phyloP scores from a whole-genome alignment of 129 eudicot species.

The Calendula officinalis region DNA sequence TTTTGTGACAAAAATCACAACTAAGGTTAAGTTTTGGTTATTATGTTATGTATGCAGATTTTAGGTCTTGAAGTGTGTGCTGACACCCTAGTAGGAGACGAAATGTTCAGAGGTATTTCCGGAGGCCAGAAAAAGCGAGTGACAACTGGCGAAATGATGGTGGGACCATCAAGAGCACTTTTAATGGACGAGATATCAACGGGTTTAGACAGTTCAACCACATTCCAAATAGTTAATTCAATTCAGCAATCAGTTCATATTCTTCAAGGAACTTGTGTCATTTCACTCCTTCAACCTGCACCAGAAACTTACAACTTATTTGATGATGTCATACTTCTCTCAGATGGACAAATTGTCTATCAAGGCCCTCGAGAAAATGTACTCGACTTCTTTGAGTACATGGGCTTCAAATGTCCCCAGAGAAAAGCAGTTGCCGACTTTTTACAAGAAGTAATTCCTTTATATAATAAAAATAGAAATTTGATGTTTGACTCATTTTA shows the following conservation, averaged over 20 bases:
- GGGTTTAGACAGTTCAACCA: constrained; percentile 75
- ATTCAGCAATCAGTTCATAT: constrained; percentile 55
- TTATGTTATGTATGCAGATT: constrained; percentile 35
- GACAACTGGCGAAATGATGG: constrained; percentile 72
- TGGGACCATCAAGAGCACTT: constrained; percentile 65
- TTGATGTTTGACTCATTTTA: too few relatives aligned
- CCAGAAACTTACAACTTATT: constrained; percentile 66
- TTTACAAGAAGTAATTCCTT: constrained; percentile 78
- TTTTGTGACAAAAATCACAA: background rate
- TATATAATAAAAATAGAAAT: too few relatives aligned
- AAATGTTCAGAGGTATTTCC: constrained; percentile 72
- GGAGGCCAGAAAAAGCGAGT: constrained; percentile 81
- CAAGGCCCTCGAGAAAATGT: constrained; percentile 57
- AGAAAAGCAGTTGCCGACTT: constrained; percentile 70
- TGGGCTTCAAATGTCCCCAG: constrained; percentile 67
- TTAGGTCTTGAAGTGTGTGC: constrained; percentile 68
- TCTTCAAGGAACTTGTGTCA: constrained; percentile 51
- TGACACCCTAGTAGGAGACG: constrained; percentile 61
- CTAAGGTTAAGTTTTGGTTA: background rate
- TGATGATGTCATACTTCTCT: constrained; percentile 59
- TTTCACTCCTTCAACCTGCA: constrained; percentile 77
- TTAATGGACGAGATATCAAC: constrained; percentile 82
- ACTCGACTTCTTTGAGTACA: constrained; percentile 50
- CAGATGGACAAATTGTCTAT: constrained; percentile 62
- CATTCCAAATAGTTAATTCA: constrained; percentile 64